Evolutionary conservation across 2,329 filamentous ascomycete species (phyloP).

Genomic region (Pyricularia sp.): DNA sequence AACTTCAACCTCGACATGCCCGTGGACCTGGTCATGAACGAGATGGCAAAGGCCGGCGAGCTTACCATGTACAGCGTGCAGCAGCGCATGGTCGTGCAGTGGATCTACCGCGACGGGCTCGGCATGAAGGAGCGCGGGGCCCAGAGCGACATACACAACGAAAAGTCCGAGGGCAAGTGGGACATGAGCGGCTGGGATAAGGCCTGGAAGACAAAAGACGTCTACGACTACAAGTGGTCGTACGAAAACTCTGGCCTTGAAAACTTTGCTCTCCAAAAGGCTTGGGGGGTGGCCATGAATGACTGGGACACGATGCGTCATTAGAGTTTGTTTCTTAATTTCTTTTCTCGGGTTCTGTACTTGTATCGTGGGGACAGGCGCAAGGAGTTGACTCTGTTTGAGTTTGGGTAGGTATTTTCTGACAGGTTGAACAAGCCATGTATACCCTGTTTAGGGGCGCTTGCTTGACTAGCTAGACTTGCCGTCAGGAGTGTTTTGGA

Average conservation of each 20-base stretch:
- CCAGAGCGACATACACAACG: constrained; percentile 1
- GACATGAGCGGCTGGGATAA: not conserved
- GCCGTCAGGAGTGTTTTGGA: not conserved
- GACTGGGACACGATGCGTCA: not conserved
- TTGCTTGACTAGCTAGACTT: not conserved
- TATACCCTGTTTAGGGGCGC: too few relatives aligned
- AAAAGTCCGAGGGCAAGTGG: not conserved
- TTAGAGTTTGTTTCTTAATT: not conserved
- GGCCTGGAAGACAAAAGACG: not conserved
- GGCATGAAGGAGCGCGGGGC: constrained; percentile 29
- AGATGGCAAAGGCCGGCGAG: constrained; percentile 13
- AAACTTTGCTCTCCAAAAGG: not conserved
- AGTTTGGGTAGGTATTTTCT: too few relatives aligned
- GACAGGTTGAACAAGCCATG: too few relatives aligned
- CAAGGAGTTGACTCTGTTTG: too few relatives aligned
- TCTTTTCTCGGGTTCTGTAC: not conserved
- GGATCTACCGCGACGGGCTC: constrained; percentile 41
- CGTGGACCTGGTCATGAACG: constrained; percentile 16
- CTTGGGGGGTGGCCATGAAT: not conserved
- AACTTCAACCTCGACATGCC: constrained; percentile 16
- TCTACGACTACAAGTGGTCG: not conserved
- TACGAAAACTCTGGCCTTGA: not conserved
- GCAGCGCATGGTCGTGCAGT: constrained; percentile 33
- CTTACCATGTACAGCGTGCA: constrained; percentile 15
- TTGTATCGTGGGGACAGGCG: too few relatives aligned